Evolutionary conservation across 306 rosid genomes (phyloP).

Genomic region (Quercus parvula): DNA sequence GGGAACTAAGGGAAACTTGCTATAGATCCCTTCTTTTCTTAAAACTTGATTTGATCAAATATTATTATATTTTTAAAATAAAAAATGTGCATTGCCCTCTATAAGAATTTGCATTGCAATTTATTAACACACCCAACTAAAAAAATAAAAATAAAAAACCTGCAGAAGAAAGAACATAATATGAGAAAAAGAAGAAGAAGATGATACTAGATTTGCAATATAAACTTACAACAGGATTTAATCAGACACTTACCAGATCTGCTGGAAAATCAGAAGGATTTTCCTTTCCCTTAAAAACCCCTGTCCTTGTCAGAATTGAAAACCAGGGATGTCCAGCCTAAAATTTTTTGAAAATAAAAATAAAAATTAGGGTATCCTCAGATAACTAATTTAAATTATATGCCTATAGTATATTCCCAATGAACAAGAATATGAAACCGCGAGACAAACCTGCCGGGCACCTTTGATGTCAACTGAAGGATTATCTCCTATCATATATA

Average conservation of each 20-base stretch:
- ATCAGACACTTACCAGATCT: constrained; percentile 40
- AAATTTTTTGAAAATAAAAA: constrained; percentile 18
- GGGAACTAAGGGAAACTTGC: neutral
- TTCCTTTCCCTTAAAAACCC: constrained; percentile 84
- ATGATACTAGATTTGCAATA: neutral
- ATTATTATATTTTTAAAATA: too few relatives aligned
- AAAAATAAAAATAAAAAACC: too few relatives aligned
- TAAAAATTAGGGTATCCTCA: constrained; percentile 6
- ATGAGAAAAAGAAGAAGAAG: neutral
- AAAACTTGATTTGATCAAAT: too few relatives aligned
- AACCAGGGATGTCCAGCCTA: constrained; percentile 97
- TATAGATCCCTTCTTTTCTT: neutral
- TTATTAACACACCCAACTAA: too few relatives aligned
- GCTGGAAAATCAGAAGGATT: constrained; percentile 57
- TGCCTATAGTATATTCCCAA: neutral
- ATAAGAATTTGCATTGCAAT: too few relatives aligned
- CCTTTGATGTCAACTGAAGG: constrained; percentile 87
- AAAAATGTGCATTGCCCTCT: too few relatives aligned
- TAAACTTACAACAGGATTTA: neutral
- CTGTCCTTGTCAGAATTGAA: constrained; percentile 89
- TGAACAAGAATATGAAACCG: constrained; percentile 9
- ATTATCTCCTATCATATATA: constrained; percentile 95
- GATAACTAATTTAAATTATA: constrained; percentile 2
- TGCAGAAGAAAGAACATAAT: too few relatives aligned
- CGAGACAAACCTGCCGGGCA: constrained; percentile 59